Evolutionary conservation across 2,329 filamentous ascomycete species (phyloP).

Genomic region (Talaromyces atroroseus): DNA sequence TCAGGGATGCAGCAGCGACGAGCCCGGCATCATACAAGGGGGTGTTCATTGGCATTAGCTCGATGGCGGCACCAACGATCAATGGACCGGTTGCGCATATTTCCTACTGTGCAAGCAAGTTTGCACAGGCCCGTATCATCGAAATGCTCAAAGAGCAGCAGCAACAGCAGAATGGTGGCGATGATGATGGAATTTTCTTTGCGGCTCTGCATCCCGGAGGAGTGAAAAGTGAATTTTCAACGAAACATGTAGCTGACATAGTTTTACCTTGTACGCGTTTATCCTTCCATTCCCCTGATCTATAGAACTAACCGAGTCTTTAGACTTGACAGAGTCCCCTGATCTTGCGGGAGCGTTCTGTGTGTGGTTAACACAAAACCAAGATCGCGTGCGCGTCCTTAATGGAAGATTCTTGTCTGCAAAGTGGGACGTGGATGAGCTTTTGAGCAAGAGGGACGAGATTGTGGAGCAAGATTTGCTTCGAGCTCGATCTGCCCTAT

Average conservation of each 20-base stretch:
- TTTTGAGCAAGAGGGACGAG: constrained; percentile 16
- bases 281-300: not conserved
- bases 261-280: constrained; percentile 14
- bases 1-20: constrained; percentile 22
- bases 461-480: constrained; percentile 18
- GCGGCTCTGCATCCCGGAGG: constrained; percentile 34
- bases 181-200: constrained; percentile 16
- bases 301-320: constrained; percentile 1
- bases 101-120: constrained; percentile 30
- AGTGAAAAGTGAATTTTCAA: constrained; percentile 30
- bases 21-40: not conserved
- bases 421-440: constrained; percentile 18
- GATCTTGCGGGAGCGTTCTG: constrained; percentile 22
- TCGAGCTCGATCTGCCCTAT: constrained; percentile 6
- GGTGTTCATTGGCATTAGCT: constrained; percentile 28
- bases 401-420: constrained; percentile 19
- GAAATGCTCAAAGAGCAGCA: constrained; percentile 37
- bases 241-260: constrained; percentile 22
- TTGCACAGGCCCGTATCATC: constrained; percentile 32
- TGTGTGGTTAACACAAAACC: constrained; percentile 20
- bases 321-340: constrained; percentile 20
- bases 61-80: constrained; percentile 30
- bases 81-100: constrained; percentile 34
- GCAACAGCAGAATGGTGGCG: constrained; percentile 15
- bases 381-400: constrained; percentile 10